phyloP scores from a whole-genome alignment of 306 rosid species.

The Gastrolobium villosum region DNA sequence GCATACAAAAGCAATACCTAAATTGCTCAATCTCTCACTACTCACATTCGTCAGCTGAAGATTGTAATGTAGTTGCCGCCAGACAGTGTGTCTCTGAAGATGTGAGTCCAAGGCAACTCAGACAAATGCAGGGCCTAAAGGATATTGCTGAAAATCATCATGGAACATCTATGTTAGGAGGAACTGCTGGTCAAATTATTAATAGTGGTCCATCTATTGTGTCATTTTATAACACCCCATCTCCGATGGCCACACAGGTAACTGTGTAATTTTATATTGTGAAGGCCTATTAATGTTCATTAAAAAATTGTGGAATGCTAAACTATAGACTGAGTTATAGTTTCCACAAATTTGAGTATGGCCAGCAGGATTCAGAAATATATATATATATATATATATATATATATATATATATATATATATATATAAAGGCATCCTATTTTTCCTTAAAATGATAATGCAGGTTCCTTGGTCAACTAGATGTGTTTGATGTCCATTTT shows the following conservation, averaged over 20 bases:
- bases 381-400: not conserved
- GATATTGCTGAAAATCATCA: constrained; percentile 76
- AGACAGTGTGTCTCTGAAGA: constrained; percentile 68
- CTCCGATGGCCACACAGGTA: constrained; percentile 89
- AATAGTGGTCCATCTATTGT: constrained; percentile 70
- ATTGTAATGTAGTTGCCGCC: constrained; percentile 53
- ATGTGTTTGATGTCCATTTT: constrained; percentile 23
- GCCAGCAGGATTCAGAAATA: constrained; percentile 15
- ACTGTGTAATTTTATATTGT: constrained; percentile 30
- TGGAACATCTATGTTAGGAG: constrained; percentile 64
- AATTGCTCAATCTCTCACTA: constrained; percentile 63
- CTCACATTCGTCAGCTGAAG: constrained; percentile 58
- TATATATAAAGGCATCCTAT: not conserved
- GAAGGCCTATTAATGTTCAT: constrained; percentile 15
- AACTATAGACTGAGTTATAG: constrained; percentile 1
- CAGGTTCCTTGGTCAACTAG: constrained; percentile 13
- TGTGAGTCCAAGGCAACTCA: constrained; percentile 71
- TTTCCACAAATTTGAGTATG: constrained; percentile 36
- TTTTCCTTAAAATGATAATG: constrained; percentile 35
- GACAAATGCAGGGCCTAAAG: constrained; percentile 72
- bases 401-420: not conserved
- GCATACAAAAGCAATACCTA: constrained; percentile 80
- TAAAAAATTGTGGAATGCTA: constrained; percentile 26
- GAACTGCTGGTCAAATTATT: constrained; percentile 65
- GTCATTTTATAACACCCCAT: constrained; percentile 88